Evolutionary conservation across 371 early-diverging fungal genomes (phyloP), one percentile per base, ranked within the genome.

Genomic region (Mucor ambiguus): DNA sequence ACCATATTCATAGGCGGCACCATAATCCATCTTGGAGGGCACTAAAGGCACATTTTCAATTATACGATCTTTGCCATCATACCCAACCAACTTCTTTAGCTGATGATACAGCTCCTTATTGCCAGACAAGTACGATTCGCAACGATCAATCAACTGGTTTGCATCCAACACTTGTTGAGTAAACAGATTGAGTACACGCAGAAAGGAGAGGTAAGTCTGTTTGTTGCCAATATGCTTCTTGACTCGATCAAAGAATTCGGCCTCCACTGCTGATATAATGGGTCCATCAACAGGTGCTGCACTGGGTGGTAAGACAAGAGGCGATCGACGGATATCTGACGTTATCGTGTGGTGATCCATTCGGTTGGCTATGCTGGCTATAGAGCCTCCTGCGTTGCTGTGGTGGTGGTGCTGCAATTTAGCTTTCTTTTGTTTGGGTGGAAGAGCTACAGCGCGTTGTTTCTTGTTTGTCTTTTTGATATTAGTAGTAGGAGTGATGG

Each of bases 131-230:
- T 92, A 98, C 26, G 88, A 85, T 73, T 89, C 89, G 4, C 90
- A 95, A 28, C 87, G 88, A 49, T 92, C 93, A 28, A 95, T 91
- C 24, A 94, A 85, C 4, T 84, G 86, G 61, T 90, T 89, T 9
- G 87, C 85, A 64, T 93, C 94, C 59, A 99, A 82, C 20, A 97
- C 90, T 71, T 95, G 94, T 72, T 99, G 97, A 72, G 93, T 96
- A 79, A 92, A 99, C 33, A 97, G 80, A 70, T 98, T 97, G n/a
- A 99, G 77, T 4, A 96, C 80, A 76, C 96, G 97, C 43, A 99
- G 78, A 77, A 99, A 99, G 68, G 96, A 95, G 66, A 88, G 85
- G 77, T 97, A 97, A 0, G 95, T 89, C 14, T 83, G 71, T 61
- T 92, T 91, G 78, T 94, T 91, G 6, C 87, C 87, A 61, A 97